Conservation (phyloP, 306 rosid genomes). For the Clitoria ternatea region DNA sequence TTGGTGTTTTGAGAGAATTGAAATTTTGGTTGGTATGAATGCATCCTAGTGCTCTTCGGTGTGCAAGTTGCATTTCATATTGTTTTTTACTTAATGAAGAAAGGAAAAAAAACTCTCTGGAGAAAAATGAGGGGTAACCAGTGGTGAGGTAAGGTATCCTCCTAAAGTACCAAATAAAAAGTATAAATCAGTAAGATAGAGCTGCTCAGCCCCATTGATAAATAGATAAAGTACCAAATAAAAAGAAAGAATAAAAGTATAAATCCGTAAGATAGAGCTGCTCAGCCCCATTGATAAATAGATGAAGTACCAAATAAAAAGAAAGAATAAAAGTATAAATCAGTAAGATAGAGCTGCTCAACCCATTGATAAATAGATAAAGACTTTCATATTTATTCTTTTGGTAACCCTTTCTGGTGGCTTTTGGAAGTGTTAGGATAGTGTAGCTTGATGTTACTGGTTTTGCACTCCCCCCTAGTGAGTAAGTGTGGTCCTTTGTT, state of each 20-base stretch:
- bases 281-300: not conserved
- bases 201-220: not conserved
- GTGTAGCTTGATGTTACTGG: not conserved
- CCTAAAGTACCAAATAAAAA: not conserved
- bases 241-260: too few relatives aligned
- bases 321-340: too few relatives aligned
- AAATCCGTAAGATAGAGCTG: not conserved
- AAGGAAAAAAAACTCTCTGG: not conserved
- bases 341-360: not conserved
- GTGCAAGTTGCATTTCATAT: not conserved
- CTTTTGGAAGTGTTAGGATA: not conserved
- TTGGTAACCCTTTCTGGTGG: not conserved
- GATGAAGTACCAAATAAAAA: not conserved
- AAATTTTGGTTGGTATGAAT: not conserved
- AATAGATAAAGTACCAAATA: not conserved
- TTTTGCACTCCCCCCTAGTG: not conserved
- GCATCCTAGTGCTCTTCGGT: not conserved
- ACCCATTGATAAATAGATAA: not conserved
- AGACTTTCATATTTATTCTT: not conserved
- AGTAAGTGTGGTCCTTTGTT: slow-evolving; percentile 3
- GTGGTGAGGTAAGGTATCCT: not conserved
- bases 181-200: not conserved
- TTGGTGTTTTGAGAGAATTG: not conserved
- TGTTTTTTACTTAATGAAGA: not conserved
- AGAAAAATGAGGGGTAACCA: not conserved